Evolutionary conservation across 2,329 filamentous ascomycete species (phyloP).

Genomic region (Magnaporthiopsis incrustans): DNA sequence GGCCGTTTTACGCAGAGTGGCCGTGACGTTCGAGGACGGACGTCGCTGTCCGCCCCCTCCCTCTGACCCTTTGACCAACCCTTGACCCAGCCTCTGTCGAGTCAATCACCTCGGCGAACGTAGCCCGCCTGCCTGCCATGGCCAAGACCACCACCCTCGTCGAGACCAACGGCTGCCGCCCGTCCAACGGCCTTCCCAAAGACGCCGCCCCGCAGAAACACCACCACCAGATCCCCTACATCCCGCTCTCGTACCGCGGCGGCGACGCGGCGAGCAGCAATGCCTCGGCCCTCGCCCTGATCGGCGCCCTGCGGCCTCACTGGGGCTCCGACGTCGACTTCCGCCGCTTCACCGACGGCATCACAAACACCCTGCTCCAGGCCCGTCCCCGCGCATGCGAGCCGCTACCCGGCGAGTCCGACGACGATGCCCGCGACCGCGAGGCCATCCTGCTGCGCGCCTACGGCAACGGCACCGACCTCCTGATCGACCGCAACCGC

Average conservation of each 20-base stretch:
- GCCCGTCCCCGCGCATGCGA: slow-evolving; percentile 26
- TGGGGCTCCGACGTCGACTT: slow-evolving; percentile 66
- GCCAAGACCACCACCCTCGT: slow-evolving; percentile 8
- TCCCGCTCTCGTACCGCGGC: slow-evolving; percentile 72
- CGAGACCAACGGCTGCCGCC: slow-evolving; percentile 6
- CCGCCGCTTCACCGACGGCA: slow-evolving; percentile 90
- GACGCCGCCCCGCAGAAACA: slow-evolving; percentile 21
- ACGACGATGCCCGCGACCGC: slow-evolving; percentile 41
- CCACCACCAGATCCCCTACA: slow-evolving; percentile 46
- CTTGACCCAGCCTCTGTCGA: slow-evolving; percentile 3
- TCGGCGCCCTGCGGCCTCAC: slow-evolving; percentile 71
- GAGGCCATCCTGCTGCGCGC: slow-evolving; percentile 85
- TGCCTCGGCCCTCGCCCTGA: slow-evolving; percentile 68
- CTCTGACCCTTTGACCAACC: not conserved
- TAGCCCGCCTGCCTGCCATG: not conserved
- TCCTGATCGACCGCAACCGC: slow-evolving; percentile 93
- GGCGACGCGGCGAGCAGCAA: slow-evolving; percentile 53
- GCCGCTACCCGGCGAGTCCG: slow-evolving; percentile 25
- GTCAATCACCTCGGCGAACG: not conserved
- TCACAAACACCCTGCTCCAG: slow-evolving; percentile 88
- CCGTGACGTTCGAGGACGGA: too few species aligned
- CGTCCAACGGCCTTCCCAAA: slow-evolving; percentile 7
- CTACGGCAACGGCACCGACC: slow-evolving; percentile 88
- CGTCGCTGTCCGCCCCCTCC: too few species aligned
- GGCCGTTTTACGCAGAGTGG: too few species aligned